These are phyloP conservation scores for Alternaria gaisen DNA, from an alignment of 2,329 filamentous ascomycete species.

Conservation along the genomic window DNA sequence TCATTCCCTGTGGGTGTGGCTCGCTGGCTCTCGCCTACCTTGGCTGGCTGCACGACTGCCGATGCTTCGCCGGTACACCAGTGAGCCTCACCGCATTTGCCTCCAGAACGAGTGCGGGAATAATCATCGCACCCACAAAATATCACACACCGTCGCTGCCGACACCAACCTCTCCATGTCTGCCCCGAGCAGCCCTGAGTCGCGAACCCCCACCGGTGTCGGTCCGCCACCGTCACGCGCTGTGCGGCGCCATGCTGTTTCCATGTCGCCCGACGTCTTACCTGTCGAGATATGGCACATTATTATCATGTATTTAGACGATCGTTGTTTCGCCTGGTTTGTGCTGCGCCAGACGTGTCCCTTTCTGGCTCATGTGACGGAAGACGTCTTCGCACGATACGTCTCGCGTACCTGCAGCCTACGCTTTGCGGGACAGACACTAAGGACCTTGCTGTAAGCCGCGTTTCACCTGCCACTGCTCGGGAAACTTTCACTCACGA, in stretches of 20 bases:
- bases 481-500: constrained; percentile 15
- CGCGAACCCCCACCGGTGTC: constrained; percentile 20
- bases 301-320: constrained; percentile 23
- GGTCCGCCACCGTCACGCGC: constrained; percentile 15
- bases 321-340: constrained; percentile 33
- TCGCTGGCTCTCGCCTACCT: constrained; percentile 1
- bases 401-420: constrained; percentile 28
- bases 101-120: constrained; percentile 20
- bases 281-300: constrained; percentile 28
- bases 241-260: constrained; percentile 9
- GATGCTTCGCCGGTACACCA: constrained; percentile 29
- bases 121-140: constrained; percentile 17
- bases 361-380: constrained; percentile 22
- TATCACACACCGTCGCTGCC: constrained; percentile 11
- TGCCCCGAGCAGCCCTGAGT: constrained; percentile 14
- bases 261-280: constrained; percentile 19
- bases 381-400: constrained; percentile 26
- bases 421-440: constrained; percentile 26
- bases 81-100: constrained; percentile 19
- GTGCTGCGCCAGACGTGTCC: constrained; percentile 30
- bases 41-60: constrained; percentile 19
- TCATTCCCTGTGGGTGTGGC: background rate
- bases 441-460: constrained; percentile 24
- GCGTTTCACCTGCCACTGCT: constrained; percentile 14
- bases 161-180: constrained; percentile 18